Percentiles rank a stretch among this genome's conserved stretches.
phyloP scores from a whole-genome alignment of 331 rosid genomes.

The Quercus phellos region DNA sequence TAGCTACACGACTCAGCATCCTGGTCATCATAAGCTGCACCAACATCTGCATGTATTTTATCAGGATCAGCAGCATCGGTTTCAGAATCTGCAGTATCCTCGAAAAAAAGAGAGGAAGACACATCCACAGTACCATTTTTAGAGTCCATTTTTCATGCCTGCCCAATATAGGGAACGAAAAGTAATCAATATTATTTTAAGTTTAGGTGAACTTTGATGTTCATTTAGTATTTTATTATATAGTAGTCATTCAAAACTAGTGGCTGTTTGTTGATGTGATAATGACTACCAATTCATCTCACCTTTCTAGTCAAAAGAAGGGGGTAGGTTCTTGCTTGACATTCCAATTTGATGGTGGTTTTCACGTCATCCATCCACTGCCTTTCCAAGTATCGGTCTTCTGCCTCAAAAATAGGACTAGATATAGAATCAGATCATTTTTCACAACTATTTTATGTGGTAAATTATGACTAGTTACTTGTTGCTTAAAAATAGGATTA shows the following conservation, averaged over 20 bases:
- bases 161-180: neutral
- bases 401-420: no score
- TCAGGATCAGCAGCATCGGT: slow-evolving; percentile 24
- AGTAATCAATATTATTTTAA: neutral
- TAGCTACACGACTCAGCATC: slow-evolving; percentile 53
- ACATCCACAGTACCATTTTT: slow-evolving; percentile 23
- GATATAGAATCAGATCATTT: no score
- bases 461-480: no score
- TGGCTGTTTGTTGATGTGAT: slow-evolving; percentile 21
- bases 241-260: neutral
- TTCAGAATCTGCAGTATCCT: slow-evolving; percentile 59
- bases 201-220: neutral
- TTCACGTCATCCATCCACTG: slow-evolving; percentile 39
- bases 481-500: no score
- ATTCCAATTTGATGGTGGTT: slow-evolving; percentile 38
- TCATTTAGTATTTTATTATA: neutral
- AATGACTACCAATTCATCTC: slow-evolving; percentile 20
- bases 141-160: slow-evolving; percentile 14
- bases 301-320: slow-evolving; percentile 17
- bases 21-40: slow-evolving; percentile 19
- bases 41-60: slow-evolving; percentile 5
- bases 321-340: slow-evolving; percentile 42
- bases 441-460: no score
- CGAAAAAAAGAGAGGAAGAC: slow-evolving; percentile 44
- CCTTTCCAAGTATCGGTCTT: slow-evolving; percentile 8